Evolutionary conservation across 116 monocot species (phyloP).

Genomic region (Cymodocea nodosa): DNA sequence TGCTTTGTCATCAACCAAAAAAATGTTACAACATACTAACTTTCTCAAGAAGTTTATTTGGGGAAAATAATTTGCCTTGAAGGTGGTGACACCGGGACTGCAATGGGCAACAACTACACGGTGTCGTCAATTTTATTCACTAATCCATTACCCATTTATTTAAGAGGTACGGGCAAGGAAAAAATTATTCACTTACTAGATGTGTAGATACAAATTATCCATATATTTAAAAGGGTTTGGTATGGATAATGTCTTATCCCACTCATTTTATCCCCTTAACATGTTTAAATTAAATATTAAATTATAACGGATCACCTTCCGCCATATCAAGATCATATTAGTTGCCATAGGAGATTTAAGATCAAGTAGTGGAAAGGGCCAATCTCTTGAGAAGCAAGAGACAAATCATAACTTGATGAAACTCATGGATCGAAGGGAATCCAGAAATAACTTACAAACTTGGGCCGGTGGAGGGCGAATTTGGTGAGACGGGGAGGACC

Average conservation of each 20-base stretch:
- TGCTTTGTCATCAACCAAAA: neutral
- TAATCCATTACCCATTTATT: too few relatives aligned
- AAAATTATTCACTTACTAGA: too few relatives aligned
- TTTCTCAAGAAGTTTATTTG: neutral
- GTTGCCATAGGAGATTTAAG: neutral
- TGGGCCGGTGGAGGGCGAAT: slow-evolving; percentile 7
- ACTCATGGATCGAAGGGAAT: neutral
- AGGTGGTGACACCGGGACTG: too few relatives aligned
- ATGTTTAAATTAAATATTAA: too few relatives aligned
- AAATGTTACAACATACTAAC: neutral
- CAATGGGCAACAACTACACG: neutral
- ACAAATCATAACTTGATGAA: neutral
- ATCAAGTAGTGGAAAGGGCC: neutral
- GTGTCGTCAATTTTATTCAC: too few relatives aligned
- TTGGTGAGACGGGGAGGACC: slow-evolving; percentile 4
- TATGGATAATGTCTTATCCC: too few relatives aligned
- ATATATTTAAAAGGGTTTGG: too few relatives aligned
- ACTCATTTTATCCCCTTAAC: too few relatives aligned
- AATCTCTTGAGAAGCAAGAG: neutral
- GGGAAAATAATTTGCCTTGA: too few relatives aligned
- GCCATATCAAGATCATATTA: neutral
- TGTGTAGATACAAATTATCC: too few relatives aligned
- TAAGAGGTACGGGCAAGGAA: too few relatives aligned
- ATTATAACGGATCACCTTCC: too few relatives aligned
- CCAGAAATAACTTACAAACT: slow-evolving; percentile 3